These are phyloP conservation scores for Chimonanthus salicifolius DNA, from an alignment of 164 flowering plant species.

Conservation along the genomic window DNA sequence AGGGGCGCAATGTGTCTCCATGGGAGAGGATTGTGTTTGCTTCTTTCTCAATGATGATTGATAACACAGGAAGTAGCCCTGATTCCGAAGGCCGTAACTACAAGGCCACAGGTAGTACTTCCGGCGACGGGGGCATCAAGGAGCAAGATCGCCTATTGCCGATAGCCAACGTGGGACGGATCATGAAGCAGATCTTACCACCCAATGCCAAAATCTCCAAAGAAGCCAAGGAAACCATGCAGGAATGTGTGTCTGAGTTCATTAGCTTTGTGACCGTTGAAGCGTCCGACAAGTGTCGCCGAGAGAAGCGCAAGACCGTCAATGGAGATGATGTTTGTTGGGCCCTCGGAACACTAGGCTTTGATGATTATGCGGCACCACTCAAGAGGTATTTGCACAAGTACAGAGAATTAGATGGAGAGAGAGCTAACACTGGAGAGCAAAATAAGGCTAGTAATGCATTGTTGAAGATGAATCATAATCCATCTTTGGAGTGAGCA, in stretches of 20 bases:
- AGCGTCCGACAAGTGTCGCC: slow-evolving; percentile 66
- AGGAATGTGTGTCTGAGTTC: slow-evolving; percentile 76
- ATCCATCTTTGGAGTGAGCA: slow-evolving; percentile 6
- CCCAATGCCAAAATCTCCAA: slow-evolving; percentile 66
- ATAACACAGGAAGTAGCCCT: slow-evolving; percentile 20
- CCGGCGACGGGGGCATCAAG: slow-evolving; percentile 28
- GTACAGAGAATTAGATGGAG: slow-evolving; percentile 54
- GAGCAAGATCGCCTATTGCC: slow-evolving; percentile 70
- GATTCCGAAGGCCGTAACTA: slow-evolving; percentile 16
- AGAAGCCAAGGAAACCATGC: slow-evolving; percentile 78
- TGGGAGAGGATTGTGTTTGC: neutral
- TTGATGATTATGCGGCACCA: slow-evolving; percentile 58
- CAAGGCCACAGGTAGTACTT: slow-evolving; percentile 11
- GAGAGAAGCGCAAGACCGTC: slow-evolving; percentile 71
- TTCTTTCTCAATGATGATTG: slow-evolving; percentile 22
- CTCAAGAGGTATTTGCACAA: slow-evolving; percentile 48
- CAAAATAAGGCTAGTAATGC: neutral
- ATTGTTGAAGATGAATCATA: slow-evolving; percentile 3
- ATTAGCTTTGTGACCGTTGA: slow-evolving; percentile 79
- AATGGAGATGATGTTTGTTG: slow-evolving; percentile 70
- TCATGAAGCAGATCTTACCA: slow-evolving; percentile 71
- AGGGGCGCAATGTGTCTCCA: neutral
- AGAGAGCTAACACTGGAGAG: slow-evolving; percentile 18
- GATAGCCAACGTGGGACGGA: slow-evolving; percentile 68
- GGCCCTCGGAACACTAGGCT: slow-evolving; percentile 55